Base-by-base conservation (phyloP, 371 early-diverging fungal genomes). In the Mucor mucedo region DNA sequence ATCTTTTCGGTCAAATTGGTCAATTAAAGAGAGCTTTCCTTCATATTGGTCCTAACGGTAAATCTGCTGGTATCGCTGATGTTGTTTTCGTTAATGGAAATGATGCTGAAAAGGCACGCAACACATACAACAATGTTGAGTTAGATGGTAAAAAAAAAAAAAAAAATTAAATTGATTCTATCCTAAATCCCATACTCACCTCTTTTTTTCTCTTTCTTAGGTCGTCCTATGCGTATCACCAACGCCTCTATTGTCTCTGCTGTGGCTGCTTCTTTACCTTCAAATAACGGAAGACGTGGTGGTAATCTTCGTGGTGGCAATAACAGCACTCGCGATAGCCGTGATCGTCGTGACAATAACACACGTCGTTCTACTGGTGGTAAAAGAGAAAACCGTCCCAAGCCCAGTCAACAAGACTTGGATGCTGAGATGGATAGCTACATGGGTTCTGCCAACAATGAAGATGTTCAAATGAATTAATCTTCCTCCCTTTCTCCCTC, bases 101-200 rank as follows among this genome's bases (percentile, higher is more conserved):
- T 11, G 84, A 84, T 61, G 87, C 87, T 50, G 85, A 80, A 39
- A 59, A 71, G 35, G 87, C 89, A 2, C 71, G 80, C 38, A 70
- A 72, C 54, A 81, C 82, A 57, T 83, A 86, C 41, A 79, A 89
- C 54, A 84, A 84, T 60, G 79, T 85, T 10, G 78, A 82, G 47
- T 72, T 89, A 35, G 89, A 89, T 77, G 84, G 89, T 88, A 82
- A n/a, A n/a, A n/a, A n/a, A n/a, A n/a, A n/a, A n/a, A n/a, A n/a
- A n/a, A n/a, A n/a, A n/a, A n/a, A n/a, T n/a, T n/a, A n/a, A n/a
- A n/a, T n/a, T n/a, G n/a, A n/a, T n/a, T n/a, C n/a, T n/a, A n/a
- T 4, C 42, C n/a, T 13, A 42, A 16, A 28, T 29, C 6, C 6
- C 29, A 30, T 3, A 28, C 32, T 13, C 38, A n/a, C 14, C 41